These are phyloP conservation scores for Lophiostoma macrostomum DNA, from an alignment of 495 filamentous ascomycete genomes.

Conservation along the genomic window DNA sequence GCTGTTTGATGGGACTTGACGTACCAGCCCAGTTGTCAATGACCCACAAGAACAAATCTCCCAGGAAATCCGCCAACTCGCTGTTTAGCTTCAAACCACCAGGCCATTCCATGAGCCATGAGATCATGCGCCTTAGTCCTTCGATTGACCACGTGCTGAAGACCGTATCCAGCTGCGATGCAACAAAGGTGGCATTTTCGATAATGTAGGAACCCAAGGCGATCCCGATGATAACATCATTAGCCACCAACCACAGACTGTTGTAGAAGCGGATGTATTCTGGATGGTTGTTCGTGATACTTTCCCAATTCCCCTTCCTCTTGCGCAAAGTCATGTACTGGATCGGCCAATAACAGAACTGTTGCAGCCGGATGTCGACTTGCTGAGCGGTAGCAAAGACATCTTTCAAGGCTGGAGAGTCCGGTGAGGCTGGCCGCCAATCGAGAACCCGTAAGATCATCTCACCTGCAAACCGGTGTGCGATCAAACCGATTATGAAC, in stretches of 20 bases:
- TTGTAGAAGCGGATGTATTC: slow-evolving; percentile 99
- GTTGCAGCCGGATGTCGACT: slow-evolving; percentile 93
- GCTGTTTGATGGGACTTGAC: slow-evolving; percentile 21
- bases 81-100: slow-evolving; percentile 97
- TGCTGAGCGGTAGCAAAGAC: slow-evolving; percentile 97
- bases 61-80: slow-evolving; percentile 88
- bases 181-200: slow-evolving; percentile 85
- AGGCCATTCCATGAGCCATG: slow-evolving; percentile 96
- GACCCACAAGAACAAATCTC: slow-evolving; percentile 94
- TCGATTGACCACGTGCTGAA: slow-evolving; percentile 83
- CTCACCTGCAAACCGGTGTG: slow-evolving; percentile 80
- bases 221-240: slow-evolving; percentile 98
- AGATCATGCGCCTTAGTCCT: slow-evolving; percentile 83
- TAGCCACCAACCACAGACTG: slow-evolving; percentile 96
- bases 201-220: slow-evolving; percentile 95
- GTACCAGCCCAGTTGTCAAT: slow-evolving; percentile 93
- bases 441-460: slow-evolving; percentile 75
- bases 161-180: slow-evolving; percentile 72
- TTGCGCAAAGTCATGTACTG: slow-evolving; percentile 89
- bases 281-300: slow-evolving; percentile 89
- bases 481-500: slow-evolving; percentile 74
- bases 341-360: slow-evolving; percentile 99
- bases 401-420: slow-evolving; percentile 85
- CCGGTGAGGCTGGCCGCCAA: slow-evolving; percentile 72
- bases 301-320: slow-evolving; percentile 90